Evolutionary conservation across 2,329 filamentous ascomycete species (phyloP).

Genomic region (Penicillium brevicompactum): DNA sequence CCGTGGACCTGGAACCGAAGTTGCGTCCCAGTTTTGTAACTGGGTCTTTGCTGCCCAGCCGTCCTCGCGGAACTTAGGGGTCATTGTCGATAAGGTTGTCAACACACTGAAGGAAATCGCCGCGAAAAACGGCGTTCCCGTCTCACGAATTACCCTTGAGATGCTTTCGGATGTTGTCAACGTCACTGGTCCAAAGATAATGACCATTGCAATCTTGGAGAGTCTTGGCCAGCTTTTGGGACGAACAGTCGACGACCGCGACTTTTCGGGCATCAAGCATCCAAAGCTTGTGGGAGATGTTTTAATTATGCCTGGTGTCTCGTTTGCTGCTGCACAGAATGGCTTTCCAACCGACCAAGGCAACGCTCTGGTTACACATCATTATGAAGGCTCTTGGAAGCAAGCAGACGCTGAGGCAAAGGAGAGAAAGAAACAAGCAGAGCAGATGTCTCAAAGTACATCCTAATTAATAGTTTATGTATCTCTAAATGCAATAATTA

Average conservation of each 20-base stretch:
- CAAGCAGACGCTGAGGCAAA: constrained; percentile 19
- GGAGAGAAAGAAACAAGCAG: constrained; percentile 15
- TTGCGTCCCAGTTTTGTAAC: constrained; percentile 23
- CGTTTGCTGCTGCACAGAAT: constrained; percentile 29
- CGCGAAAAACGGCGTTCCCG: constrained; percentile 8
- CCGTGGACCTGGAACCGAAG: constrained; percentile 7
- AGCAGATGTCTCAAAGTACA: background rate
- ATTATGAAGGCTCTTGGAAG: constrained; percentile 24
- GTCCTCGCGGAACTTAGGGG: background rate
- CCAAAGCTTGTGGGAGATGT: constrained; percentile 29
- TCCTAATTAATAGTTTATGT: background rate
- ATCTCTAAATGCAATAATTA: background rate
- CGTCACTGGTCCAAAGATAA: constrained; percentile 30
- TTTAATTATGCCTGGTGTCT: constrained; percentile 27
- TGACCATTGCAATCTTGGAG: constrained; percentile 25
- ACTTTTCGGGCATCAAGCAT: constrained; percentile 23
- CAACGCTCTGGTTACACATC: constrained; percentile 16
- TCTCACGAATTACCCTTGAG: constrained; percentile 22
- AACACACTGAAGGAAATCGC: constrained; percentile 20
- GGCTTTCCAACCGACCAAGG: constrained; percentile 20
- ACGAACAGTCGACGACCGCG: constrained; percentile 23
- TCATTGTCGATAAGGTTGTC: background rate
- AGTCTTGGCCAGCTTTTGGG: constrained; percentile 19
- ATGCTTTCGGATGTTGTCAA: constrained; percentile 31
- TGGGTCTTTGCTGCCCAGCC: background rate